phyloP scores from a whole-genome alignment of 208 protist species.

The Leptomonas pyrrhocoris region DNA sequence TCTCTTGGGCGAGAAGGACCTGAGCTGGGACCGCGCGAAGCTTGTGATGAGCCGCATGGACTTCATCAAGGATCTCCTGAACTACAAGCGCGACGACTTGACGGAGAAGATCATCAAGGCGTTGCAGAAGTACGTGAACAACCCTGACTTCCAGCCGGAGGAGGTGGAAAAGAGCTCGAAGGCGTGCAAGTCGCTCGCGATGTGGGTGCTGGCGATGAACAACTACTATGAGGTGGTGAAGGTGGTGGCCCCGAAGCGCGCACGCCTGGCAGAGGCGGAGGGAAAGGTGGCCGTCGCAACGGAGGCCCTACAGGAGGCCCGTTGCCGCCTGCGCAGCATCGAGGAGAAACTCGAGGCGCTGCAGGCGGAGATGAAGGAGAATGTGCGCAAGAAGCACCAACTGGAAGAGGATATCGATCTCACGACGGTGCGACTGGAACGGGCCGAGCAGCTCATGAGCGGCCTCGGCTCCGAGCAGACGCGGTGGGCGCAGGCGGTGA shows the following conservation, averaged over 20 bases:
- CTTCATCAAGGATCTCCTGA: slow-evolving; percentile 93
- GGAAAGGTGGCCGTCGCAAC: slow-evolving; percentile 82
- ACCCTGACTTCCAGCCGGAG: slow-evolving; percentile 94
- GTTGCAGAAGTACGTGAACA: slow-evolving; percentile 94
- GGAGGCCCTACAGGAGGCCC: slow-evolving; percentile 69
- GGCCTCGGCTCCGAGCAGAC: slow-evolving; percentile 86
- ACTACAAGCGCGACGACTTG: slow-evolving; percentile 94
- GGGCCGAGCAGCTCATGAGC: slow-evolving; percentile 90
- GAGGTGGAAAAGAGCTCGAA: slow-evolving; percentile 93
- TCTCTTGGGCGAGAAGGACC: slow-evolving; percentile 92
- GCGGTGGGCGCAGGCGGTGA: slow-evolving; percentile 79
- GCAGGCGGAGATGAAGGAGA: slow-evolving; percentile 85
- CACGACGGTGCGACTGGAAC: slow-evolving; percentile 85
- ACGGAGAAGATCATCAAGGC: slow-evolving; percentile 84
- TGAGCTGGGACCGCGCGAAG: slow-evolving; percentile 93
- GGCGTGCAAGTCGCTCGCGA: slow-evolving; percentile 94
- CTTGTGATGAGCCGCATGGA: slow-evolving; percentile 92
- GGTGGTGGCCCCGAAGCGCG: slow-evolving; percentile 88
- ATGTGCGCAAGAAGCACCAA: slow-evolving; percentile 87
- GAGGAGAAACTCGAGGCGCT: slow-evolving; percentile 86
- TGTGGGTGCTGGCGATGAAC: slow-evolving; percentile 96
- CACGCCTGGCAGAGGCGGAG: slow-evolving; percentile 81
- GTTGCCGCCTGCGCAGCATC: slow-evolving; percentile 73
- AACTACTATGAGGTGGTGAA: slow-evolving; percentile 95
- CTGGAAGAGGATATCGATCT: slow-evolving; percentile 94